phyloP scores from a whole-genome alignment of 768 basidiomycete species.

The Boletus rubropictus region DNA sequence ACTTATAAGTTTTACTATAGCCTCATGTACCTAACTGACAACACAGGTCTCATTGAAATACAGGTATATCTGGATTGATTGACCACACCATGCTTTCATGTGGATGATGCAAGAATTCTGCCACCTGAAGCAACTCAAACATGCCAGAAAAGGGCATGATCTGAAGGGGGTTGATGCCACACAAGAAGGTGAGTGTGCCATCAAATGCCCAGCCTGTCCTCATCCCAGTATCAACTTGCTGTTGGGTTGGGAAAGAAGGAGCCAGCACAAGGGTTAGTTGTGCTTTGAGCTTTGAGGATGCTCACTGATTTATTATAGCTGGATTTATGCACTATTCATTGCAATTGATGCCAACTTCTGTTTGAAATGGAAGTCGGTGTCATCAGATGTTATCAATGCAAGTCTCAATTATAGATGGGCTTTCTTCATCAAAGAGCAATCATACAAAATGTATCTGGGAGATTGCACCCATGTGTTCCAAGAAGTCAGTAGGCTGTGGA shows the following conservation, averaged over 20 bases:
- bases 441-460: conserved; percentile 17
- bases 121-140: conserved; percentile 4
- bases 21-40: not conserved
- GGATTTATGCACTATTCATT: conserved; percentile 19
- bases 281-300: too few relatives aligned
- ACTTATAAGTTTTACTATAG: not conserved
- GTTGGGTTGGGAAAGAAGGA: not conserved
- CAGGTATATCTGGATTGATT: too few relatives aligned
- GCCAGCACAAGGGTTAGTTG: too few relatives aligned
- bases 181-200: not conserved
- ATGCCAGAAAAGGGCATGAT: not conserved
- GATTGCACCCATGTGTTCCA: not conserved
- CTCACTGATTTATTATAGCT: too few relatives aligned
- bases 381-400: conserved; percentile 11
- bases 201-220: conserved; percentile 4
- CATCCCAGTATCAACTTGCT: conserved; percentile 4
- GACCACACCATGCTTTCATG: not conserved
- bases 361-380: conserved; percentile 17
- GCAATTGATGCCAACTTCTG: conserved; percentile 29
- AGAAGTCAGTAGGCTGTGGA: conserved; percentile 14
- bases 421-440: conserved; percentile 23
- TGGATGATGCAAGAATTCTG: not conserved
- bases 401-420: conserved; percentile 18
- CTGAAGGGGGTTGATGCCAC: not conserved
- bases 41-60: too few relatives aligned